These are phyloP conservation scores for Fusarium succisae DNA, from an alignment of 2,329 filamentous ascomycete species.

Conservation along the genomic window DNA sequence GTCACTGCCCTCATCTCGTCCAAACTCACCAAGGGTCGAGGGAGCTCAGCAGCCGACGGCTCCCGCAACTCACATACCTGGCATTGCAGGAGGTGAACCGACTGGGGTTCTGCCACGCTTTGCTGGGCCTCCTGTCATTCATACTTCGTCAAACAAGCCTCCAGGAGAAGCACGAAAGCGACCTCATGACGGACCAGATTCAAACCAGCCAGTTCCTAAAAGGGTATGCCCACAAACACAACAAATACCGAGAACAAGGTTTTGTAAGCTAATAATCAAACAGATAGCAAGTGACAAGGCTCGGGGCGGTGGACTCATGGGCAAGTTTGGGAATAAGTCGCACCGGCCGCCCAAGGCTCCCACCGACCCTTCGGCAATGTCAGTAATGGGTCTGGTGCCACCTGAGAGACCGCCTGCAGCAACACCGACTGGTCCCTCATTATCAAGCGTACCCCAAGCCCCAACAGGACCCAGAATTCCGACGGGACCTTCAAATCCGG, in stretches of 20 bases:
- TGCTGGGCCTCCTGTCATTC: conserved; percentile 52
- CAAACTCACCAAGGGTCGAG: conserved; percentile 15
- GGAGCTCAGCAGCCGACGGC: background rate
- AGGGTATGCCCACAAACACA: conserved; percentile 49
- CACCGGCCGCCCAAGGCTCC: conserved; percentile 43
- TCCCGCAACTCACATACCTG: conserved; percentile 22
- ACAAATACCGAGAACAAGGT: background rate
- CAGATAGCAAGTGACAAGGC: conserved; percentile 46
- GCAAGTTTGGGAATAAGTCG: conserved; percentile 50
- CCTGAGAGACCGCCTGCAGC: conserved; percentile 54
- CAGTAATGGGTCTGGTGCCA: conserved; percentile 59
- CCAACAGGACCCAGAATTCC: conserved; percentile 22
- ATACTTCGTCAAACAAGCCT: conserved; percentile 44
- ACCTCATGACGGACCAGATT: conserved; percentile 50
- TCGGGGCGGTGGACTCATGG: conserved; percentile 47
- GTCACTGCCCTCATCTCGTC: conserved; percentile 17
- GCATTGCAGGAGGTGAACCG: conserved; percentile 26
- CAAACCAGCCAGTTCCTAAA: conserved; percentile 49
- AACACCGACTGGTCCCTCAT: conserved; percentile 20
- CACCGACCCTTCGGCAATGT: conserved; percentile 63
- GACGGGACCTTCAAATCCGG: conserved; percentile 35
- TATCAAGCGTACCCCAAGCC: conserved; percentile 5
- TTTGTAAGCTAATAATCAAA: conserved; percentile 36
- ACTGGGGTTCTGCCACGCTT: conserved; percentile 37
- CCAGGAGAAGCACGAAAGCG: conserved; percentile 54